These are phyloP conservation scores for Ophiocordyceps australis DNA, from an alignment of 2,329 filamentous ascomycete species.

Conservation along the genomic window DNA sequence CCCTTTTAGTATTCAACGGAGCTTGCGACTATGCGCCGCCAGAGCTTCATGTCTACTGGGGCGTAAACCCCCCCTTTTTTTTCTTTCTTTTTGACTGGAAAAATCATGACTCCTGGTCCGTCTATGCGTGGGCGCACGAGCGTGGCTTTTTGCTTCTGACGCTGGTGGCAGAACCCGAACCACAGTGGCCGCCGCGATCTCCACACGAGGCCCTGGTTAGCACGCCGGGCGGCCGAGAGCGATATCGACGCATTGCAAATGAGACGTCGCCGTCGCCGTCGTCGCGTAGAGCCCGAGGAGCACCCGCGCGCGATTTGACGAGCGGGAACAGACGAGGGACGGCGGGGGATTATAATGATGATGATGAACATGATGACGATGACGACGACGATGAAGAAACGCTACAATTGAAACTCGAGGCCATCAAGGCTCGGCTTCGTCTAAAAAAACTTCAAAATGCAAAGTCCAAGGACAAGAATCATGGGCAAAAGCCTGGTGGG, in stretches of 20 bases:
- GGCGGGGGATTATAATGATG: background rate
- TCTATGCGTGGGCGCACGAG: no score
- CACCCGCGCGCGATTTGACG: no score
- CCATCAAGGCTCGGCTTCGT: conserved; percentile 74
- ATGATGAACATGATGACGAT: conserved; percentile 20
- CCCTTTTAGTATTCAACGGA: no score
- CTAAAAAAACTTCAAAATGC: conserved; percentile 68
- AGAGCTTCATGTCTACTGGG: no score
- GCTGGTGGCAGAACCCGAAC: conserved; percentile 24
- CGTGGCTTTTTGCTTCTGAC: no score
- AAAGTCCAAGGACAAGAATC: conserved; percentile 7
- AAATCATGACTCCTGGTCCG: conserved; percentile 5
- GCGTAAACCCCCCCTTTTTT: no score
- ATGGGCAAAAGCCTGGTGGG: conserved; percentile 5
- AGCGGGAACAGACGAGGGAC: no score
- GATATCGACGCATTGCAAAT: conserved; percentile 49
- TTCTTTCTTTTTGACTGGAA: no score
- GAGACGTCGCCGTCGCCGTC: conserved; percentile 52
- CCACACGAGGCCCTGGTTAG: conserved; percentile 44
- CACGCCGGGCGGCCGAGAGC: conserved; percentile 64
- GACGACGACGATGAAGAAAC: conserved; percentile 81
- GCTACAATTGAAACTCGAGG: conserved; percentile 66
- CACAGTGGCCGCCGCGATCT: conserved; percentile 49
- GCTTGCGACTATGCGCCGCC: conserved; percentile 4
- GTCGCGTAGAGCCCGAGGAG: conserved; percentile 17